Base-by-base conservation (phyloP, 1,284 basidiomycete genomes). In the Mycosarcoma maydis region DNA sequence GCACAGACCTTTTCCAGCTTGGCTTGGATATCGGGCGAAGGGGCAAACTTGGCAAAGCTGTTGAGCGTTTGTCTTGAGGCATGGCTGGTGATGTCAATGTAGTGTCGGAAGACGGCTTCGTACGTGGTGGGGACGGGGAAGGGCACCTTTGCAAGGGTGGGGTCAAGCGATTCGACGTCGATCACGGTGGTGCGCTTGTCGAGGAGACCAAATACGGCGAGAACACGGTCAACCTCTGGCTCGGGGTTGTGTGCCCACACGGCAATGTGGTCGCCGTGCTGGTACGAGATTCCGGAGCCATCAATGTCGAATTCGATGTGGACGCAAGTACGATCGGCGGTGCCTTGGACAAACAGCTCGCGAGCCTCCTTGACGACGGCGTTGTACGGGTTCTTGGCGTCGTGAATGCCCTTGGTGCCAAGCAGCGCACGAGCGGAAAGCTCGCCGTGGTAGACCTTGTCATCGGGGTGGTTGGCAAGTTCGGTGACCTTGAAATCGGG, bases 71-170 rank as follows among this genome's bases (percentile, higher is more conserved):
- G 95, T 83, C 95, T 91, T 83, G 92, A 92, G 14, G 91, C 92
- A 48, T 92, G 88, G 38, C 92, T 90, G 75, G 90, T 92, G 79
- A 98, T 93, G 82, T 98, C 95, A 81, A 98, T 89, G 84, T 98
- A 98, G 85, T 98, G 92, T 45, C 94, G 90, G 76, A 98, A 89
- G 70, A 98, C 91, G 51, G 94, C 91, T 74, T 87, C 88, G 81
- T 97, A 98, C 2, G 95, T 98, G 1, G 94, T 95, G 2, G 95
- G 95, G 23, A 92, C 90, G 20, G 96, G 95, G 90, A 98, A 98
- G 16, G 95, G 95, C 64, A 98, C 94, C 84, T 98, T 98, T 61
- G 96, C 96, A 19, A 98, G 87, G 22, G 94, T 92, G 30, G 96
- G 95, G 82, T 98, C 96, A 59, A 98, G 89, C 23, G 94, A 96